Conservation (phyloP, 139 green algal species). For the Tetradesmus obliquus region DNA sequence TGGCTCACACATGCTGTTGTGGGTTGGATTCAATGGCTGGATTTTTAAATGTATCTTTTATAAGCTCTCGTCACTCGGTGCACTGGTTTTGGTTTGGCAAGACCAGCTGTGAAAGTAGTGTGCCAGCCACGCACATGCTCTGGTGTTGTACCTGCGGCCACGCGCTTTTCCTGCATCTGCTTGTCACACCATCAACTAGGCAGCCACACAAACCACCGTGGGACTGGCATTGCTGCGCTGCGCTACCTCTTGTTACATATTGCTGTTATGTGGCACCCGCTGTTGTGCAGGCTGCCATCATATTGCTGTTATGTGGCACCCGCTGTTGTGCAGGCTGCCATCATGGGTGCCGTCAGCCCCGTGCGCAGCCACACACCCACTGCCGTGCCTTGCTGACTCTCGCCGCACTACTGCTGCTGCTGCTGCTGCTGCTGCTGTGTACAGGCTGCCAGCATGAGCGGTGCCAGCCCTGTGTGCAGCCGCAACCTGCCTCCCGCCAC, state of each 20-base stretch:
- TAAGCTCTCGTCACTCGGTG: too few relatives aligned
- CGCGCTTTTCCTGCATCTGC: too few relatives aligned
- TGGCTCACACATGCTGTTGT: background rate
- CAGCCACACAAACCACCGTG: too few relatives aligned
- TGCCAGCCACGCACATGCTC: too few relatives aligned
- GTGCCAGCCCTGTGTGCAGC: conserved; percentile 20
- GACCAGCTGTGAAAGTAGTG: too few relatives aligned
- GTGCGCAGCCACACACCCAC: too few relatives aligned
- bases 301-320: background rate
- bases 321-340: background rate
- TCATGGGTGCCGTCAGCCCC: too few relatives aligned
- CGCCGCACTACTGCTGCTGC: background rate
- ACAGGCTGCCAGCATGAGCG: conserved; percentile 26
- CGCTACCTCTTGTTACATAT: background rate
- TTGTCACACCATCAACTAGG: too few relatives aligned
- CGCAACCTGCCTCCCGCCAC: conserved; percentile 20
- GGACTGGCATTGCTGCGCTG: too few relatives aligned
- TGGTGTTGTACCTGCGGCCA: too few relatives aligned
- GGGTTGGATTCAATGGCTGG: background rate
- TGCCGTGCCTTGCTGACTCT: background rate
- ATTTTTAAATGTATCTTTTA: background rate
- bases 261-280: background rate
- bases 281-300: background rate
- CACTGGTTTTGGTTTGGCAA: too few relatives aligned
- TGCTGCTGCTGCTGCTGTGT: background rate